Evolutionary conservation across 2,329 filamentous ascomycete genomes (phyloP).

Genomic region (Parascedosporium putredinis): DNA sequence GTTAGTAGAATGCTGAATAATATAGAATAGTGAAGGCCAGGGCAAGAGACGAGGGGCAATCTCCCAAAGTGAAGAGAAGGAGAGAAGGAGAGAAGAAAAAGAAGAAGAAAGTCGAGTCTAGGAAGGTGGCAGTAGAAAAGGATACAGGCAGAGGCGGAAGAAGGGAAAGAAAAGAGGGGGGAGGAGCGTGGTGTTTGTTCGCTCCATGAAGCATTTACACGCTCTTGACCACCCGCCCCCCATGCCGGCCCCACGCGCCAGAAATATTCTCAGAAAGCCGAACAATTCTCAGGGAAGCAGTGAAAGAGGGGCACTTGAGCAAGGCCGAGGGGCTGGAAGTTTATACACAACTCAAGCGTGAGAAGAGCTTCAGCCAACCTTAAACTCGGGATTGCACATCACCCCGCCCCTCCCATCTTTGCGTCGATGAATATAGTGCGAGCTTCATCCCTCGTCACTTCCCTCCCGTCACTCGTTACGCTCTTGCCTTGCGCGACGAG

Average conservation of each 20-base stretch:
- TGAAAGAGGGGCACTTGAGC: too few relatives aligned
- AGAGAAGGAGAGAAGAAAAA: too few relatives aligned
- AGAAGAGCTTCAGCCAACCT: not conserved
- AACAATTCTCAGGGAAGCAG: not conserved
- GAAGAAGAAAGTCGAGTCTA: too few relatives aligned
- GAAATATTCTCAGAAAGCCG: not conserved
- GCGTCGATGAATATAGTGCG: not conserved
- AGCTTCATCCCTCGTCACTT: not conserved
- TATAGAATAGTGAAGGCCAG: too few relatives aligned
- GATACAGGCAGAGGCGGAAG: not conserved
- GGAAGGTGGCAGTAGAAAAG: too few relatives aligned
- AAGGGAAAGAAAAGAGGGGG: constrained; percentile 1
- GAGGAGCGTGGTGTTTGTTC: not conserved
- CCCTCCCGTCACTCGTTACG: not conserved
- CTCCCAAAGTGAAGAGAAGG: too few relatives aligned
- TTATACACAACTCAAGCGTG: too few relatives aligned
- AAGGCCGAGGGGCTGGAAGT: too few relatives aligned
- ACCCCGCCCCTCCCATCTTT: not conserved
- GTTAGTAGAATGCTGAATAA: too few relatives aligned
- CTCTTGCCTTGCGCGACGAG: not conserved
- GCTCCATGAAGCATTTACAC: not conserved
- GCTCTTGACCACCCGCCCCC: not conserved
- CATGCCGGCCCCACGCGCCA: constrained; percentile 1
- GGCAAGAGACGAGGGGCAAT: too few relatives aligned
- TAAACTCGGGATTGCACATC: not conserved